Base-by-base conservation (phyloP, 768 basidiomycete genomes). In the Russula foetens region DNA sequence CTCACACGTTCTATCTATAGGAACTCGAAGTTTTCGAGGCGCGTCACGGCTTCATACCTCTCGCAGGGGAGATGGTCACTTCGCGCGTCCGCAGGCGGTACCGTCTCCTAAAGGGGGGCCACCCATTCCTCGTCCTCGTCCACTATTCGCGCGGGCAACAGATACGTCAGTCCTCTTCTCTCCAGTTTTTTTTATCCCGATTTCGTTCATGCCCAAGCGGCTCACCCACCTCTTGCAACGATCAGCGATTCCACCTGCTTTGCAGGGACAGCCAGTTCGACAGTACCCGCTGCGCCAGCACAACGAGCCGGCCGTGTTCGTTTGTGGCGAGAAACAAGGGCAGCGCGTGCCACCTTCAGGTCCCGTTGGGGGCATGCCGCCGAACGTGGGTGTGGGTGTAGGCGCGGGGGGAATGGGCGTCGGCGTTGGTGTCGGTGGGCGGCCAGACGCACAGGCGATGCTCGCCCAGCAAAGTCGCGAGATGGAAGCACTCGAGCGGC, bases 1-100 rank as follows among this genome's bases (percentile, higher is more conserved):
- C 26, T 11, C 41, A 58, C 56, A 51, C 53, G 59, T 52, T 59
- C 51, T 48, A 43, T 58, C 41, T 31, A 61, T 63, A 90, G 88
- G 90, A 92, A 71, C 77, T 93, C 17, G 91, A 92, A 74, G 78
- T 92, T 1, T 69, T 75, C 57, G 90, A 93, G 71, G 71, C 80
- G 28, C 90, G 87, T 69, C 84, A 73, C 66, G 90, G 91, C 2
- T 93, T 90, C 70, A 71, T 88, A n/a, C 90, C 90, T 17, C 79
- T 79, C 44, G 74, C 76, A 2, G 74, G 74, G 45, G 90, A 92
- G 63, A 69, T 75, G 9, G 75, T 69, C 60, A 90, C 91, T 31
- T 87, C 79, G 71, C 84, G 90, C 17, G 69, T 84, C 49, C 80
- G 91, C 50, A 75, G 88, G 51, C 83, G 88, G 7, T 92, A 81